Evolutionary conservation across 306 rosid species (phyloP), one percentile per base, ranked within the genome.

Genomic region (Sicyos baderoa): DNA sequence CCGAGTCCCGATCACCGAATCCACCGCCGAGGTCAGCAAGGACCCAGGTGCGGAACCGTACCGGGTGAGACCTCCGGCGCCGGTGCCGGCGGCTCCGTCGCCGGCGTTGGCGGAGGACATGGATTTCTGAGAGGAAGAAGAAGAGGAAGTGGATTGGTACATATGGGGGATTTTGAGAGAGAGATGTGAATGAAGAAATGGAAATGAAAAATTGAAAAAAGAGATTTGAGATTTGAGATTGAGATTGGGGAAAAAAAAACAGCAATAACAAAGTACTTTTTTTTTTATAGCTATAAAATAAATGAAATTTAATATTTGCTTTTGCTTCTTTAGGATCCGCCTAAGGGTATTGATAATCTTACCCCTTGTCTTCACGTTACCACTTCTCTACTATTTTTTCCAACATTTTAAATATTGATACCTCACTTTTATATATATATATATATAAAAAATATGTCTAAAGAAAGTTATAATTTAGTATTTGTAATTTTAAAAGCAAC

Each of bases 31-130:
- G 15, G 76, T 72, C 0, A 88, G 82, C 56, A 90, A 86, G 64
- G 95, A 86, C 14, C 97, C 82, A 0, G 92, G 92, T 0, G 97
- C 95, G 0, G 97, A 88, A 19, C 82, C 90, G 65, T 88, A 88
- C 17, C 97, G 88, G 12, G 92, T 84, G 27, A 90, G 78, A 0
- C 90, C 88, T 0, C 64, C 42, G 5, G 6, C 47, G 13, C 47
- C 22, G 12, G 16, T 6, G 2, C 60, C 27, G n/a, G 72, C 15
- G 18, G 0, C 6, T 2, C 65, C 21, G 11, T 1, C 21, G 23
- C 75, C 78, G 7, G 49, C 54, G n/a, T 82, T 61, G 6, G 74
- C 16, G 11, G 79, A 76, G 13, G 72, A 75, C 71, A 79, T 62
- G 70, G 87, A 74, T 11, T 75, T 78, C 42, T 71, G 86, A 14